phyloP scores from a whole-genome alignment of 78 protist genomes.

The Speleostelium caveatum region DNA sequence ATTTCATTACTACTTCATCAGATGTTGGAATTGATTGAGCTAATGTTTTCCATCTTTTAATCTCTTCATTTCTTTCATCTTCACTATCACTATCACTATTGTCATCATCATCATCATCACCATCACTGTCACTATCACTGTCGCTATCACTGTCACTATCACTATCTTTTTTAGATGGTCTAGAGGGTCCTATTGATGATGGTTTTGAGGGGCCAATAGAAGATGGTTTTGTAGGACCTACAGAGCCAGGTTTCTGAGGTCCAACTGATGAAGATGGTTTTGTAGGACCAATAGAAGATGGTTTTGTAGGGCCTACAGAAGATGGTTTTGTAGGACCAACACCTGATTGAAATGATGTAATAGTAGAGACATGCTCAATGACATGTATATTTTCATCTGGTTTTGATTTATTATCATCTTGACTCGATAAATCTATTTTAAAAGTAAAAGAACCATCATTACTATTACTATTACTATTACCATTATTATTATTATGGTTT shows the following conservation, averaged over 20 bases:
- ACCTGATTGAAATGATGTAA: too few species aligned
- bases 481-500: too few species aligned
- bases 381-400: too few species aligned
- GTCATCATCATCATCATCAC: background rate
- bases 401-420: too few species aligned
- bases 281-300: background rate
- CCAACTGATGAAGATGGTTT: background rate
- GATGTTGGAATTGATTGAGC: slow-evolving; percentile 67
- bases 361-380: too few species aligned
- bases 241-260: background rate
- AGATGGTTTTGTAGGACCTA: background rate
- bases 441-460: too few species aligned
- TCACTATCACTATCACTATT: background rate
- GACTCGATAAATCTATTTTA: too few species aligned
- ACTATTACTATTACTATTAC: too few species aligned
- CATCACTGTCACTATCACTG: background rate
- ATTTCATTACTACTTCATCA: slow-evolving; percentile 45
- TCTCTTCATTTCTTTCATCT: slow-evolving; percentile 49
- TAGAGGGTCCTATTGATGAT: background rate
- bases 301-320: background rate
- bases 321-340: slow-evolving; percentile 12
- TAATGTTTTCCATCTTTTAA: slow-evolving; percentile 47
- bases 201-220: slow-evolving; percentile 4
- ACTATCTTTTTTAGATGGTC: slow-evolving; percentile 2
- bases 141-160: slow-evolving; percentile 7